Percentiles rank a stretch among this genome's conserved stretches.
phyloP scores from a whole-genome alignment of 805 yeast species.

The Pichia rugopelliculosa region DNA sequence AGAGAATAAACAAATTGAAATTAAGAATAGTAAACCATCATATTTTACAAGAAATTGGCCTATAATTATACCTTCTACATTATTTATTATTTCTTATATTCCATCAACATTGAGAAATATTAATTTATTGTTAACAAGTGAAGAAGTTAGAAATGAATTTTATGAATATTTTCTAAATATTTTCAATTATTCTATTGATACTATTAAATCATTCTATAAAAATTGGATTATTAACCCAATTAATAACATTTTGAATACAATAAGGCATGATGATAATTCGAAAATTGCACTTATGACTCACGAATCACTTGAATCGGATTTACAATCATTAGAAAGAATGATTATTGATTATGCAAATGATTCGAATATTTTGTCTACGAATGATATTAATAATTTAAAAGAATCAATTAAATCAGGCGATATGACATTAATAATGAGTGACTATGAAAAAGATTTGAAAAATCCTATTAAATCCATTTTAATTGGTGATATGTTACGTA shows the following conservation, averaged over 20 bases:
- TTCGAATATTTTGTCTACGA: constrained; percentile 14
- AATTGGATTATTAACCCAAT: constrained; percentile 85
- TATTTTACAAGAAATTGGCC: constrained; percentile 11
- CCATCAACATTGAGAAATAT: constrained; percentile 47
- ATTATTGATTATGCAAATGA: constrained; percentile 60
- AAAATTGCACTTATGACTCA: constrained; percentile 72
- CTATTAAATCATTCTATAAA: constrained; percentile 55
- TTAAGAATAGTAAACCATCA: constrained; percentile 7
- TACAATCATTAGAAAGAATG: constrained; percentile 82
- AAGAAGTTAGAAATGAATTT: constrained; percentile 43
- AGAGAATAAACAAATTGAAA: background rate
- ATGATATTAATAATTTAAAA: constrained; percentile 29
- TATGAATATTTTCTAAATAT: constrained; percentile 37
- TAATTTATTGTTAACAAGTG: constrained; percentile 36
- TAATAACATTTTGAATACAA: constrained; percentile 61
- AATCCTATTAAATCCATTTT: constrained; percentile 58
- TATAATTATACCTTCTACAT: constrained; percentile 1
- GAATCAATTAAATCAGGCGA: constrained; percentile 63
- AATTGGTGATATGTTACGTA: constrained; percentile 65
- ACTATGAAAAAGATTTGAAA: constrained; percentile 70
- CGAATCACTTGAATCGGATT: constrained; percentile 69
- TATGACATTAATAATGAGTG: constrained; percentile 67
- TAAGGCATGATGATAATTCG: constrained; percentile 74
- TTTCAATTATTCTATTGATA: constrained; percentile 51
- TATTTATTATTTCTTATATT: constrained; percentile 26